A percentile compares a stretch with the other conserved stretches of the same genome.
phyloP scores from a whole-genome alignment of 257 asterid genomes.

The Linaria vulgaris region DNA sequence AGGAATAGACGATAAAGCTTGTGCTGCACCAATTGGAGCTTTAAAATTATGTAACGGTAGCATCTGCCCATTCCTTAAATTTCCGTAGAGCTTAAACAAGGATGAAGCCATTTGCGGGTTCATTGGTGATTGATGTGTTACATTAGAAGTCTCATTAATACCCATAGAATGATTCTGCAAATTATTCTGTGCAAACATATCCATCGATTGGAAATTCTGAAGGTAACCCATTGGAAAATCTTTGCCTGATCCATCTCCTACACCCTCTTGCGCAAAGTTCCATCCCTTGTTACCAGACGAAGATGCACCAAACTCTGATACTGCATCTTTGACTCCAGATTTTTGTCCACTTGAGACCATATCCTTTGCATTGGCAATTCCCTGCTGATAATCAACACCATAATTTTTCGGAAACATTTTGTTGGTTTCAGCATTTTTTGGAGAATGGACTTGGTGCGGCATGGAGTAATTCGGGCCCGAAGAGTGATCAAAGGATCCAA shows the following conservation, averaged over 20 bases:
- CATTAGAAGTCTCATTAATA: constrained; percentile 27
- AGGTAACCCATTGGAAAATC: constrained; percentile 28
- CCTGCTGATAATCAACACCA: constrained; percentile 31
- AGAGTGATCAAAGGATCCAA: constrained; percentile 34
- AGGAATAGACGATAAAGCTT: constrained; percentile 33
- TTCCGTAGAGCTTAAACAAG: constrained; percentile 48
- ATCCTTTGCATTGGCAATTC: constrained; percentile 39
- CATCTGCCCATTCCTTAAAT: constrained; percentile 45
- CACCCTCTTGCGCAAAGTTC: constrained; percentile 31
- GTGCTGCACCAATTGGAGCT: constrained; percentile 26
- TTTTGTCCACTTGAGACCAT: constrained; percentile 30
- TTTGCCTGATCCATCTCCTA: constrained; percentile 31
- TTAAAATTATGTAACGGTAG: constrained; percentile 30
- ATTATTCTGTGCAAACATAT: constrained; percentile 30
- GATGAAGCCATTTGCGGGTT: constrained; percentile 53
- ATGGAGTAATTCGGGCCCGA: constrained; percentile 35
- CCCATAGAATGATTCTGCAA: constrained; percentile 23
- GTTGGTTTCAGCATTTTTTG: constrained; percentile 33
- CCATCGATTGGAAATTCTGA: constrained; percentile 30
- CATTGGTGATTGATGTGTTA: constrained; percentile 32
- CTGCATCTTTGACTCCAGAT: constrained; percentile 29
- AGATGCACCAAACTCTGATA: constrained; percentile 28
- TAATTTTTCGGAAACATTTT: constrained; percentile 30
- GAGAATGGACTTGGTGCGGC: constrained; percentile 34
- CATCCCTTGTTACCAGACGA: constrained; percentile 25